These are phyloP conservation scores for Ambrosiella beaveri DNA, from an alignment of 2,329 filamentous ascomycete genomes.

Conservation along the genomic window DNA sequence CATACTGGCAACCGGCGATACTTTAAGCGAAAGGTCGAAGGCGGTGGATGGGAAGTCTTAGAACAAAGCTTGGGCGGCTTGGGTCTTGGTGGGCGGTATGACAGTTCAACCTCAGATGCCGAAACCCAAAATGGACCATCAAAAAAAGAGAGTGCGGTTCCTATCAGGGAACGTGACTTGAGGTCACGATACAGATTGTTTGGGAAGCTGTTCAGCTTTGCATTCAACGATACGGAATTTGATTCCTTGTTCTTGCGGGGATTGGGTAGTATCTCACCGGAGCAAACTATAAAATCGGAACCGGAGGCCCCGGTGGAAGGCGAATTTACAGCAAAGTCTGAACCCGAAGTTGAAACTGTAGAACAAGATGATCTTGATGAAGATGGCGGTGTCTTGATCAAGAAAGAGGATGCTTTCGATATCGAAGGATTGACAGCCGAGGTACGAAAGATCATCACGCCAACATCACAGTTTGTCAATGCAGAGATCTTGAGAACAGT, in stretches of 20 bases:
- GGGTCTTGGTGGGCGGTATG: constrained; percentile 35
- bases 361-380: not conserved
- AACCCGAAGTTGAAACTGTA: not conserved
- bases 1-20: constrained; percentile 79
- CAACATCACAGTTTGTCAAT: constrained; percentile 37
- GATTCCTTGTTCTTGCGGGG: constrained; percentile 40
- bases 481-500: constrained; percentile 46
- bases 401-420: not conserved
- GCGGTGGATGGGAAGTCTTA: constrained; percentile 61
- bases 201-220: constrained; percentile 65
- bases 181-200: constrained; percentile 59
- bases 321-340: not conserved
- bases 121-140: not conserved
- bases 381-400: not conserved
- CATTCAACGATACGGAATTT: constrained; percentile 59
- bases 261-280: not conserved
- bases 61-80: constrained; percentile 55
- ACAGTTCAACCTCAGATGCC: not conserved
- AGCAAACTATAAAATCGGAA: not conserved
- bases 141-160: no score
- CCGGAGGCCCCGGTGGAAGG: no score
- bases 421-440: constrained; percentile 7
- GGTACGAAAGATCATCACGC: constrained; percentile 32
- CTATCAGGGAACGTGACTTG: constrained; percentile 42
- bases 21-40: constrained; percentile 60